Percentiles rank a stretch among this genome's conserved stretches.
Conservation (phyloP, 1,284 basidiomycete genomes). For the Coniferiporia sulphurascens region DNA sequence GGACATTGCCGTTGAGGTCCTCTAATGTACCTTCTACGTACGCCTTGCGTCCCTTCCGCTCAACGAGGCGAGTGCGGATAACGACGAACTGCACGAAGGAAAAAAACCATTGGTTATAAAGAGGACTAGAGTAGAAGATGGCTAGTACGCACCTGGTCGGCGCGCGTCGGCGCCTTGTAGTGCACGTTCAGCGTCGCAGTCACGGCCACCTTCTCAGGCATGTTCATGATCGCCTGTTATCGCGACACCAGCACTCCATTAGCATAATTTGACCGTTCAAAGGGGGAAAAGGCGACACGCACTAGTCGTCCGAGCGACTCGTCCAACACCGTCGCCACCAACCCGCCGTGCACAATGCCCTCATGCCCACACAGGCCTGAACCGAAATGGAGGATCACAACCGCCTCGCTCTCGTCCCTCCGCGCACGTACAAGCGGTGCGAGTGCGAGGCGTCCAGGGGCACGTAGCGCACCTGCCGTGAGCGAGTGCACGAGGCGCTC, state of each 20-base stretch:
- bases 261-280: neutral
- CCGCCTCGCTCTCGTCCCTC: slow-evolving; percentile 68
- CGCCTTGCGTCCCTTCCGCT: slow-evolving; percentile 73
- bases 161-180: slow-evolving; percentile 78
- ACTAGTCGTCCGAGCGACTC: slow-evolving; percentile 83
- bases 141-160: slow-evolving; percentile 61
- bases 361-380: slow-evolving; percentile 87
- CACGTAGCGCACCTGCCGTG: slow-evolving; percentile 79
- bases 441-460: slow-evolving; percentile 80
- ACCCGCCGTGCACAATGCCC: slow-evolving; percentile 90
- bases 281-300: slow-evolving; percentile 28
- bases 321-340: slow-evolving; percentile 87
- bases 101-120: slow-evolving; percentile 19
- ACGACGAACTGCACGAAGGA: slow-evolving; percentile 55
- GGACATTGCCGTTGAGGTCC: slow-evolving; percentile 69
- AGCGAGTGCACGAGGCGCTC: slow-evolving; percentile 74
- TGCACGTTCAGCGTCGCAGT: slow-evolving; percentile 78
- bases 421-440: slow-evolving; percentile 72
- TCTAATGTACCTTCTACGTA: slow-evolving; percentile 70
- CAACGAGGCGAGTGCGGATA: slow-evolving; percentile 58
- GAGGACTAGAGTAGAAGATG: neutral
- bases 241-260: neutral
- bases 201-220: slow-evolving; percentile 90
- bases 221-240: slow-evolving; percentile 69
- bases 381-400: slow-evolving; percentile 78